Base-by-base conservation (phyloP, 106 monocot species). In the Gastrodia elata region DNA sequence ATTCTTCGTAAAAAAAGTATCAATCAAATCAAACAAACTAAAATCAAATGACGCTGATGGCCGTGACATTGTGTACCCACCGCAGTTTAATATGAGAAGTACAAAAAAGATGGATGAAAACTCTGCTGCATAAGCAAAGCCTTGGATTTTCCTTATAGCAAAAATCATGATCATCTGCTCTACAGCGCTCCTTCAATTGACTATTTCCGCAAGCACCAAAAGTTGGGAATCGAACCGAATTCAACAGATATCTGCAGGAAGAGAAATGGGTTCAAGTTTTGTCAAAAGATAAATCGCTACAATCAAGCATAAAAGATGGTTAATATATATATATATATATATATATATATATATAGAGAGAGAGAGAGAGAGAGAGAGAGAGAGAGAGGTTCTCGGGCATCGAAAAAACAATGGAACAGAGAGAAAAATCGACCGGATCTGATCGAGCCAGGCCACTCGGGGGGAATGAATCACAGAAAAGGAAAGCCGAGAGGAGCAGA, bases 391-490 rank as follows among this genome's bases (percentile, higher is more conserved):
- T 40, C 69, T 10, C 40, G 11, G 40, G 69, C n/a, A 39, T 69
- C 40, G 69, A 40, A 25, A 18, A 69, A 13, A 69, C 26, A 11
- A 40, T 25, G 39, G 40, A 69, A 69, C 8, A 69, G 69, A 69
- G 18, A 69, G 38, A 15, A 25, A 40, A 69, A 69, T 69, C 40
- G 69, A 69, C 69, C 69, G 69, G 39, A 69, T 69, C 68, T 68
- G 68, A 68, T 37, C 38, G 68, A 37, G 18, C 18, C 69, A 69
- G 69, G 69, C 69, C 38, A 26, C 40, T 69, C 69, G 24, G 69
- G 40, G 25, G 69, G 40, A 40, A 69, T 40, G 69, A 40, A 69
- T 69, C 69, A 27, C 69, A 13, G 69, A 69, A 69, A 69, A 24
- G 69, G 69, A 39, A 69, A 69, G 40, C 0, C 8, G 25, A 40